A percentile compares a stretch with the other conserved stretches of the same genome.
Evolutionary conservation across 2,329 filamentous ascomycete genomes (phyloP).

Genomic region (Stenocarpella maydis): DNA sequence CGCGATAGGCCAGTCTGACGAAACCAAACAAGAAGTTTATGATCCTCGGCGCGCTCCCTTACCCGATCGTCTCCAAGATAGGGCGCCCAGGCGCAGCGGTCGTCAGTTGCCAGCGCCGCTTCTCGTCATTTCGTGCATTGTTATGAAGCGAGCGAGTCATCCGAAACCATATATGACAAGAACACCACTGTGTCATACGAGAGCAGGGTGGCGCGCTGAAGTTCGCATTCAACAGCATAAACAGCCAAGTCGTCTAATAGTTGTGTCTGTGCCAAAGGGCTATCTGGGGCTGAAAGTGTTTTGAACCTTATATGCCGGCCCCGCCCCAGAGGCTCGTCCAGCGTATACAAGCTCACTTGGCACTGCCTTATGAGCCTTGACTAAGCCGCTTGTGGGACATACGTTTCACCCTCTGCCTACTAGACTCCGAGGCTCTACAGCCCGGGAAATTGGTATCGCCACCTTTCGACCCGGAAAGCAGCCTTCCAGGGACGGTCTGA

Average conservation of each 20-base stretch:
- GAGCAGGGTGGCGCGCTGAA: neutral
- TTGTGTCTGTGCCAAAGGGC: slow-evolving; percentile 16
- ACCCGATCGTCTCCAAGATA: slow-evolving; percentile 13
- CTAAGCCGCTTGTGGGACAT: slow-evolving; percentile 10
- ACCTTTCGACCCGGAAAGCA: slow-evolving; percentile 2
- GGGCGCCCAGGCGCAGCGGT: neutral
- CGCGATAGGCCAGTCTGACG: slow-evolving; percentile 18
- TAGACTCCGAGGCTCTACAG: neutral
- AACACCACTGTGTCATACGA: slow-evolving; percentile 5
- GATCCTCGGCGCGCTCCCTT: slow-evolving; percentile 14
- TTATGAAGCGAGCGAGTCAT: slow-evolving; percentile 11
- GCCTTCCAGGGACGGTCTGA: neutral
- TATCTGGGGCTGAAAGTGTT: slow-evolving; percentile 25
- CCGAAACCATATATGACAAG: slow-evolving; percentile 22
- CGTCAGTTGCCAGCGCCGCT: slow-evolving; percentile 1
- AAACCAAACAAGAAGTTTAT: slow-evolving; percentile 27
- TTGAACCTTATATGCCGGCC: slow-evolving; percentile 27
- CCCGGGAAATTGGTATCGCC: slow-evolving; percentile 15
- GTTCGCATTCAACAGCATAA: neutral
- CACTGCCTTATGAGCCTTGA: slow-evolving; percentile 20
- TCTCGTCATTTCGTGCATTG: neutral
- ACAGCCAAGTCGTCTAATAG: slow-evolving; percentile 7
- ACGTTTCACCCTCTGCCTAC: slow-evolving; percentile 12
- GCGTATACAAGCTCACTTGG: slow-evolving; percentile 17
- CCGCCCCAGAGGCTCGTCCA: neutral